These are phyloP conservation scores for Fusarium illudens DNA, from an alignment of 2,329 filamentous ascomycete genomes.

Conservation along the genomic window DNA sequence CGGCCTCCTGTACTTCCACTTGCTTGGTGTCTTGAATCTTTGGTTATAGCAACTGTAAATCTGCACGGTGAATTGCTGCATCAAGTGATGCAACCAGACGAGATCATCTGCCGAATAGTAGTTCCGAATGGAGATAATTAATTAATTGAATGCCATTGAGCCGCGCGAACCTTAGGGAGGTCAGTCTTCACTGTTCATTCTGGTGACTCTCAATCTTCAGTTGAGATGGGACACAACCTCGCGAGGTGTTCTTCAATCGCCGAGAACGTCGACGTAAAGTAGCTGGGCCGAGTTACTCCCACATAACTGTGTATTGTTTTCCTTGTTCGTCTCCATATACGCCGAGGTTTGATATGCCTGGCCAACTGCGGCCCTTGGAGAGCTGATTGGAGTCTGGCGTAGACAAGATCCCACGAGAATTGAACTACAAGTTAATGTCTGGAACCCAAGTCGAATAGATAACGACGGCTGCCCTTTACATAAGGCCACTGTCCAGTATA, in stretches of 20 bases:
- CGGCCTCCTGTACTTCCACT: not conserved
- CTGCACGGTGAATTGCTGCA: constrained; percentile 6
- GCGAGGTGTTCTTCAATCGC: not conserved
- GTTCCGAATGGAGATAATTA: not conserved
- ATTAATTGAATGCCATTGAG: not conserved
- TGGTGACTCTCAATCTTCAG: not conserved
- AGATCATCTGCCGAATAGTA: not conserved
- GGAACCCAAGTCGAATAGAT: not conserved
- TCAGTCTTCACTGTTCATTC: not conserved
- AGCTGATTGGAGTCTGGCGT: too few species aligned
- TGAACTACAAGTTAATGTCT: too few species aligned
- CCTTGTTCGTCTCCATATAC: not conserved
- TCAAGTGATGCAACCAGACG: constrained; percentile 20
- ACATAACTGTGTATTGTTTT: not conserved
- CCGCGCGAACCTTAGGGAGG: not conserved
- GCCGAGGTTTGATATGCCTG: not conserved
- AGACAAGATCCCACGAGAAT: not conserved
- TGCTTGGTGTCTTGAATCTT: not conserved
- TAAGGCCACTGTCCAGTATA: not conserved
- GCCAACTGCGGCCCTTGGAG: too few species aligned
- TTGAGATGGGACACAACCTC: not conserved
- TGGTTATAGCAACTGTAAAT: not conserved
- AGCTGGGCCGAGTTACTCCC: not conserved
- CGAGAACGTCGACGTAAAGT: not conserved
- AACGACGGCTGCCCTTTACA: not conserved